Conservation (phyloP, 2,329 filamentous ascomycete species). For the Neodidymelliopsis sp. region DNA sequence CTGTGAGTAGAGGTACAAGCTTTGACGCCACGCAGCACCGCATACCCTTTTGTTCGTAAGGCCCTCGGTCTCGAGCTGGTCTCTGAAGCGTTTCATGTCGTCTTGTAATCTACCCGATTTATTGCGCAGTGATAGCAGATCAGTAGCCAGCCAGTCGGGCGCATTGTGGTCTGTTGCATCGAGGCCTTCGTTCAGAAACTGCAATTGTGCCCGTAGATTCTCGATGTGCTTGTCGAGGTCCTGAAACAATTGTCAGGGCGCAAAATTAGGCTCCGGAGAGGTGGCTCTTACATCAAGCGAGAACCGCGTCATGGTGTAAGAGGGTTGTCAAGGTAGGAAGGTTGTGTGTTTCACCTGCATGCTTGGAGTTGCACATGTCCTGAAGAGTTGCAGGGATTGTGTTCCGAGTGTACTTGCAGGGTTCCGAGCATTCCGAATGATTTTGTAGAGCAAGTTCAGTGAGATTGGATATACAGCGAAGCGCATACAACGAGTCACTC, state of each 20-base stretch:
- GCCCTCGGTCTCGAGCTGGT: slow-evolving; percentile 38
- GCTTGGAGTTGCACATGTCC: slow-evolving; percentile 7
- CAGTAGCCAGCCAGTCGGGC: slow-evolving; percentile 47
- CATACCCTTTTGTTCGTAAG: slow-evolving; percentile 35
- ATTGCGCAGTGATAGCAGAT: slow-evolving; percentile 43
- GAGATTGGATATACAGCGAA: no score
- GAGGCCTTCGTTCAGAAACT: slow-evolving; percentile 41
- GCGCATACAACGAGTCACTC: no score
- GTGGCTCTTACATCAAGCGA: slow-evolving; percentile 38
- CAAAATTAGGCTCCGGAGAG: slow-evolving; percentile 4
- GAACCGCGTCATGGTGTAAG: slow-evolving; percentile 31
- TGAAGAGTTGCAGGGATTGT: not conserved
- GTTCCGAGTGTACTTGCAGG: slow-evolving; percentile 7
- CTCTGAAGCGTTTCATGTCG: slow-evolving; percentile 44
- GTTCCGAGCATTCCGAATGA: slow-evolving; percentile 21
- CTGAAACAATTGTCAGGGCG: slow-evolving; percentile 30
- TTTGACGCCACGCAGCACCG: not conserved
- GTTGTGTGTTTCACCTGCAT: slow-evolving; percentile 14
- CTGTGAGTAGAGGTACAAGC: slow-evolving; percentile 11
- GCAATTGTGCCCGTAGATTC: slow-evolving; percentile 38
- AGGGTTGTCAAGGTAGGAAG: slow-evolving; percentile 11
- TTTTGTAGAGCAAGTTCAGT: no score
- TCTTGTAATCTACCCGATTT: slow-evolving; percentile 44
- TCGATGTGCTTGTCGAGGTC: slow-evolving; percentile 44
- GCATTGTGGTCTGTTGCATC: slow-evolving; percentile 45